Percentiles rank a stretch among this genome's conserved stretches.
These are phyloP conservation scores for Albifimbria verrucaria DNA, from an alignment of 2,329 filamentous ascomycete genomes.

Conservation along the genomic window DNA sequence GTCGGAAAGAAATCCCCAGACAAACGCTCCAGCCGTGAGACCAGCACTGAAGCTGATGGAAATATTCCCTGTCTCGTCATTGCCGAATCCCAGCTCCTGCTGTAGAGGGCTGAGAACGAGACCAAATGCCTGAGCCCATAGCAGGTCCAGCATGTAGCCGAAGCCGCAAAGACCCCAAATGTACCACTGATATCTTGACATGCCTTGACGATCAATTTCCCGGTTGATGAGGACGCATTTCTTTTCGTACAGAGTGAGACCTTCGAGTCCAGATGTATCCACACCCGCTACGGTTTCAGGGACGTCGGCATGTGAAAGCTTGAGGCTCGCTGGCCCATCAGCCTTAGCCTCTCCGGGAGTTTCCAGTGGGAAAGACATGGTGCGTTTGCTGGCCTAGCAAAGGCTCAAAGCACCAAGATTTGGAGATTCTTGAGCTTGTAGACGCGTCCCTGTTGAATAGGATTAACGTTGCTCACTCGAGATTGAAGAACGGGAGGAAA, in stretches of 20 bases:
- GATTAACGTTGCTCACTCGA: too few relatives aligned
- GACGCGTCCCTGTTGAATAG: too few relatives aligned
- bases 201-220: conserved; percentile 49
- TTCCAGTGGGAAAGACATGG: too few relatives aligned
- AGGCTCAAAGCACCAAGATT: too few relatives aligned
- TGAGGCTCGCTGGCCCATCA: too few relatives aligned
- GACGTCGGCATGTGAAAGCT: too few relatives aligned
- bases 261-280: conserved; percentile 13
- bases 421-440: too few relatives aligned
- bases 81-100: conserved; percentile 52
- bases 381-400: too few relatives aligned
- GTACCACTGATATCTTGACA: conserved; percentile 52
- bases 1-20: conserved; percentile 54
- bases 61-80: conserved; percentile 39
- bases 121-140: conserved; percentile 58
- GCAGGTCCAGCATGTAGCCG: conserved; percentile 52
- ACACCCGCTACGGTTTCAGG: too few relatives aligned
- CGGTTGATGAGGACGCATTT: conserved; percentile 32
- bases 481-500: too few relatives aligned
- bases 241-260: conserved; percentile 28
- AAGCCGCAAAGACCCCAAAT: conserved; percentile 51
- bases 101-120: conserved; percentile 50
- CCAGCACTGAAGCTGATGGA: conserved; percentile 52
- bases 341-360: too few relatives aligned
- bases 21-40: conserved; percentile 51